Percentiles rank a stretch among this genome's conserved stretches.
Evolutionary conservation across 306 rosid genomes (phyloP).

Genomic region (Ammopiptanthus mongolicus): DNA sequence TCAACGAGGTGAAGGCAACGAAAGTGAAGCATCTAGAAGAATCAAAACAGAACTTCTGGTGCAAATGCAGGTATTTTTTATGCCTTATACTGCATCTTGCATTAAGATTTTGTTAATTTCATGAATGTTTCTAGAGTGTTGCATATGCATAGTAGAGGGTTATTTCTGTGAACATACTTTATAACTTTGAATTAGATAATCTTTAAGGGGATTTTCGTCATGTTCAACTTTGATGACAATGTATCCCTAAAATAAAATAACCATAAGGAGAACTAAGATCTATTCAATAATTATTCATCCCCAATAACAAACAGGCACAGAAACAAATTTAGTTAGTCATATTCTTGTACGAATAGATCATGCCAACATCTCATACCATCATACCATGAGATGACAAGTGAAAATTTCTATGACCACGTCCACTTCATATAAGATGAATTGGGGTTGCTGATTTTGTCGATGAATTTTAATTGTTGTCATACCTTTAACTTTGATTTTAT

Average conservation of each 20-base stretch:
- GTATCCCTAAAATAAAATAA: background rate
- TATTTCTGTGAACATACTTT: background rate
- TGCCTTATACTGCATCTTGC: background rate
- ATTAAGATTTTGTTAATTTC: background rate
- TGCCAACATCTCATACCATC: background rate
- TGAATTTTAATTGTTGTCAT: background rate
- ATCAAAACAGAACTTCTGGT: constrained; percentile 83
- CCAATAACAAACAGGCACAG: background rate
- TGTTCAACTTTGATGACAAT: background rate
- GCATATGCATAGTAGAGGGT: background rate
- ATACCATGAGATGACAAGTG: background rate
- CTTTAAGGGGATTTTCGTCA: background rate
- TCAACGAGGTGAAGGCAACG: constrained; percentile 82
- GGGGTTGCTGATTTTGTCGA: background rate
- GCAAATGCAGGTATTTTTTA: constrained; percentile 74
- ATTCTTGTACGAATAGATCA: background rate
- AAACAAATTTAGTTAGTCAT: background rate
- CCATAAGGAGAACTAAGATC: background rate
- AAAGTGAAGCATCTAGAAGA: constrained; percentile 84
- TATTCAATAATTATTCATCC: background rate
- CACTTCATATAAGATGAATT: background rate
- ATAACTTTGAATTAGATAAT: background rate
- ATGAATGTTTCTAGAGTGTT: background rate
- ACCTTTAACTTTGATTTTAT: too few relatives aligned
- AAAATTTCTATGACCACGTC: background rate